Conservation (phyloP, 2,329 filamentous ascomycete species). For the Aspergillus uvarum region DNA sequence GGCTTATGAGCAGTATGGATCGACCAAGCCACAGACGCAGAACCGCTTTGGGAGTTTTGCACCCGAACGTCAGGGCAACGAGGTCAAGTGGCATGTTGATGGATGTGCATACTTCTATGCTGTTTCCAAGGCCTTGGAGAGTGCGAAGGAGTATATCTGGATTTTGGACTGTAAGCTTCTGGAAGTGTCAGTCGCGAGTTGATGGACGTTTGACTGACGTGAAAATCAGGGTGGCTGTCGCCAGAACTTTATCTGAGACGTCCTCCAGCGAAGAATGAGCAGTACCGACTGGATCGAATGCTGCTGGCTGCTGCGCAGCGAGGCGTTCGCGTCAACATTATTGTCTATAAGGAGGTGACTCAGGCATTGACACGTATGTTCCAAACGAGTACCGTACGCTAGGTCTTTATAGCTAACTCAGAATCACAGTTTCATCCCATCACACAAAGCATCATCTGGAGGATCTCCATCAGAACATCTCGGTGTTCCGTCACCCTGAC, state of each 20-base stretch:
- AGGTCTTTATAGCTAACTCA: conserved; percentile 1
- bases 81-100: conserved; percentile 85
- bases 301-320: conserved; percentile 77
- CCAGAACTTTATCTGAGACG: conserved; percentile 83
- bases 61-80: conserved; percentile 67
- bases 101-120: conserved; percentile 84
- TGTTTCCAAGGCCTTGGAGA: conserved; percentile 75
- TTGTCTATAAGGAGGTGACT: conserved; percentile 89
- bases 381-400: background rate
- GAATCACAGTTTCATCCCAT: conserved; percentile 57
- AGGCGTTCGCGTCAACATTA: conserved; percentile 79
- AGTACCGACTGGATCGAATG: conserved; percentile 81
- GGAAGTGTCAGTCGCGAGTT: background rate
- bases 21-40: conserved; percentile 39
- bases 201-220: conserved; percentile 12
- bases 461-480: conserved; percentile 75
- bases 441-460: conserved; percentile 82
- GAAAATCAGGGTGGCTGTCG: conserved; percentile 67
- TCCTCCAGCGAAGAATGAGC: conserved; percentile 76
- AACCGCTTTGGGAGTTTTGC: conserved; percentile 66
- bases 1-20: conserved; percentile 47
- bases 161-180: conserved; percentile 68
- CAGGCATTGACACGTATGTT: conserved; percentile 75
- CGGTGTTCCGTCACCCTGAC: conserved; percentile 87
- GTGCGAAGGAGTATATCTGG: conserved; percentile 74